Conservation (phyloP, 345 rosid species). For the Gossypium longicalyx region DNA sequence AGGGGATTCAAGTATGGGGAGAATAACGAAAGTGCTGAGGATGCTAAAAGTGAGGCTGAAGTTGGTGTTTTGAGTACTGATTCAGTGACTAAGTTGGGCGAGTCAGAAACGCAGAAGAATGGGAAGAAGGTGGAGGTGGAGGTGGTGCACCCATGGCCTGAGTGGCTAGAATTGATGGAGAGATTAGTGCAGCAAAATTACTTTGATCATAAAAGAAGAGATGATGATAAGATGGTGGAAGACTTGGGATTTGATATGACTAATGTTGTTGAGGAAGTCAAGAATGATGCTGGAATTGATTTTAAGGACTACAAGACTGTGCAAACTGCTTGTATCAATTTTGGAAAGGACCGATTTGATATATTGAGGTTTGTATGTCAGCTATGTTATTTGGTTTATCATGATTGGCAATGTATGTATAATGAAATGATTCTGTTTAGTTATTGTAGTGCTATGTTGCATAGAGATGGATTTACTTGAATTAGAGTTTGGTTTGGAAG, state of each 20-base stretch:
- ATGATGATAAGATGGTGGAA: constrained; percentile 56
- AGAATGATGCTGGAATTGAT: constrained; percentile 44
- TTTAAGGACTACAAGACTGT: constrained; percentile 66
- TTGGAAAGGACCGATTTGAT: constrained; percentile 96
- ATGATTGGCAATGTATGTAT: neutral
- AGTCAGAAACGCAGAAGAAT: constrained; percentile 27
- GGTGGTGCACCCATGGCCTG: constrained; percentile 96
- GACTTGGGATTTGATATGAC: constrained; percentile 49
- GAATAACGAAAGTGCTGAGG: neutral
- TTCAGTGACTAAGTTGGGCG: constrained; percentile 5
- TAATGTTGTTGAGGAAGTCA: constrained; percentile 22
- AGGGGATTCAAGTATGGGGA: constrained; percentile 1
- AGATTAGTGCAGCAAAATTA: constrained; percentile 79
- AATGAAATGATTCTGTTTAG: neutral
- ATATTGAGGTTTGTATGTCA: constrained; percentile 63
- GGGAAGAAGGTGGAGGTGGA: constrained; percentile 46
- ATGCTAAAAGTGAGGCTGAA: neutral
- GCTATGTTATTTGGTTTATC: neutral
- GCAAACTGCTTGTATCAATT: constrained; percentile 75
- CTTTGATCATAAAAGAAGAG: constrained; percentile 75
- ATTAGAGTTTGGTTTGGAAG: neutral
- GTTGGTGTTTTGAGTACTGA: neutral
- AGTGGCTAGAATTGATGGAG: constrained; percentile 95
- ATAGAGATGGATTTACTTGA: neutral
- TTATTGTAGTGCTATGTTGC: neutral